Evolutionary conservation across 1,284 basidiomycete species (phyloP), one percentile per base, ranked within the genome.

Genomic region (Volvariella surrecta): DNA sequence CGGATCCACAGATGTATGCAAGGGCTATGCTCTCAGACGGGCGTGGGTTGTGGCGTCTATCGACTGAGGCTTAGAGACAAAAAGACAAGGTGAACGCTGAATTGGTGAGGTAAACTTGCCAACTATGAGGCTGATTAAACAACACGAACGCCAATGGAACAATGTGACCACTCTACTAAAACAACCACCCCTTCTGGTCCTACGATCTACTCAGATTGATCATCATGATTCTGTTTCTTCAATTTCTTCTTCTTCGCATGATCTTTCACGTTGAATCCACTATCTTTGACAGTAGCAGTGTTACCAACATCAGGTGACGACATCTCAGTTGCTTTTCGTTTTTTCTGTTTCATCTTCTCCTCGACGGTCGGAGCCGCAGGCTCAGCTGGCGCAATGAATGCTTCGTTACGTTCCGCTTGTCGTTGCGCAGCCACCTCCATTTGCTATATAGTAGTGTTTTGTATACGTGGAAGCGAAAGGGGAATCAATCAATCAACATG

Each of bases 381-480:
- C 59, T 95, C 91, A 15, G 63, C 68, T 1, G 92, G 92, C 2
- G 91, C 89, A 43, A 92, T 69, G 46, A 88, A 95, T 1, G 76
- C 87, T 60, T 89, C 82, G 47, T 88, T 88, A 30, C 92, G 81
- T 59, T 86, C 80, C 21, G 78, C 82, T 39, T 73, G 76, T 45
- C 82, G 76, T 56, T 81, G 76, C 35, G 75, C 78, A 2, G 77
- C 75, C 11, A 72, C 71, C 48, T 85, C 84, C 22, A 74, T 71
- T 86, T 94, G 90, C 82, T 90, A 61, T 43, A 42, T 34, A n/a
- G 21, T 13, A n/a, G 21, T 16, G 6, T n/a, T n/a, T n/a, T n/a
- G n/a, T n/a, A n/a, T 28, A 28, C 24, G 24, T 11, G 24, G 22
- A 20, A 45, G 22, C 9, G 15, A 11, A 28, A 6, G 11, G 11